Evolutionary conservation across 306 rosid species (phyloP).

Genomic region (Vachellia collinsii): DNA sequence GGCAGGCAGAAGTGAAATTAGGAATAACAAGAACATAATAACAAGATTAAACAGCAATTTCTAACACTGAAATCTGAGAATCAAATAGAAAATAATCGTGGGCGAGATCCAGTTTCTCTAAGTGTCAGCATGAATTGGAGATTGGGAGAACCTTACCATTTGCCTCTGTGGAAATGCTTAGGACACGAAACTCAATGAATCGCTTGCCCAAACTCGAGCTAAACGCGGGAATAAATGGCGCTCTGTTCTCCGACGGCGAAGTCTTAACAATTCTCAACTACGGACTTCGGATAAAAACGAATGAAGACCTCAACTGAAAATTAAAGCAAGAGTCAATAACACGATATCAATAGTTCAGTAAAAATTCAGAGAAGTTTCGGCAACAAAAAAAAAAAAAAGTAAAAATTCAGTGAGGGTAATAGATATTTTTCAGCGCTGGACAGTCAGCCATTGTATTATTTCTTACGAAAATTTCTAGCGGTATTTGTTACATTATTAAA

Average conservation of each 20-base stretch:
- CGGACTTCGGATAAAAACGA: background rate
- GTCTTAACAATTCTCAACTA: background rate
- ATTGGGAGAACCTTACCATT: slow-evolving; percentile 20
- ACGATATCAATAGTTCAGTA: background rate
- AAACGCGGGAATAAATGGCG: background rate
- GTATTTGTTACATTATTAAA: background rate
- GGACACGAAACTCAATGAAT: background rate
- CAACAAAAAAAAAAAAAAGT: too few relatives aligned
- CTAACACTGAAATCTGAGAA: background rate
- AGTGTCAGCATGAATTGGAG: background rate
- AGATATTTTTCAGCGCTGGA: background rate
- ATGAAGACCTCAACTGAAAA: background rate
- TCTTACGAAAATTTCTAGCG: too few relatives aligned
- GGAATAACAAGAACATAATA: background rate
- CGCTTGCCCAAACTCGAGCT: background rate
- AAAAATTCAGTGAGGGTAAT: background rate
- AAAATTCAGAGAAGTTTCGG: background rate
- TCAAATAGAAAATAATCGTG: background rate
- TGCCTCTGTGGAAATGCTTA: background rate
- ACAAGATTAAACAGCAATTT: background rate
- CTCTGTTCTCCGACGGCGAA: background rate
- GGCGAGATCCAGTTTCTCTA: background rate
- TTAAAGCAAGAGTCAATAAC: background rate
- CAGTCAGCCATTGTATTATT: background rate
- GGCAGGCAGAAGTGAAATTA: background rate